These are phyloP conservation scores for Zygotorulaspora florentina DNA, from an alignment of 805 yeast species.

Conservation along the genomic window DNA sequence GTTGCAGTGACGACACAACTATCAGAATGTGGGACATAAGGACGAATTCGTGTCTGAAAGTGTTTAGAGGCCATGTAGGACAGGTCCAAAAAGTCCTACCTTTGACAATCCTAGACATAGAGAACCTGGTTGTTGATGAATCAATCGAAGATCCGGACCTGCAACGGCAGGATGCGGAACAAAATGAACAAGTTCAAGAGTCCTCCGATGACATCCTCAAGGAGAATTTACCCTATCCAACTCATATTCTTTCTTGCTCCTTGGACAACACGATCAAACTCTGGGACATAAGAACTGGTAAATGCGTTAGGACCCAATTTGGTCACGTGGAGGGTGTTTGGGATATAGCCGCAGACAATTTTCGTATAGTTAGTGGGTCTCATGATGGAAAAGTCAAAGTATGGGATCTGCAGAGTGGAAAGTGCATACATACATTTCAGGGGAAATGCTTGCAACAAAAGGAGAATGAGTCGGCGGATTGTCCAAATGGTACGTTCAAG, in stretches of 20 bases:
- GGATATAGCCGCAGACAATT: constrained; percentile 94
- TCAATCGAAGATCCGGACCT: constrained; percentile 22
- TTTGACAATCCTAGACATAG: constrained; percentile 63
- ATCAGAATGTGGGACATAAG: constrained; percentile 92
- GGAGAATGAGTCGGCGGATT: neutral
- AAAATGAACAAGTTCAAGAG: constrained; percentile 14
- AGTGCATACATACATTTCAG: constrained; percentile 88
- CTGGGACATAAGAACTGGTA: constrained; percentile 86
- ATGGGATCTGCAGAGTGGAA: constrained; percentile 95
- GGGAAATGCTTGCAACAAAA: constrained; percentile 38
- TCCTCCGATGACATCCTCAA: constrained; percentile 22
- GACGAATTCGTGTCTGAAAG: constrained; percentile 71
- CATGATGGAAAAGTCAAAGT: constrained; percentile 89
- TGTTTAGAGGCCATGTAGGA: constrained; percentile 86
- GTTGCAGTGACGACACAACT: constrained; percentile 89
- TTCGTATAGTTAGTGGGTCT: constrained; percentile 90
- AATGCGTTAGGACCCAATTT: constrained; percentile 88
- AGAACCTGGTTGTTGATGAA: constrained; percentile 45
- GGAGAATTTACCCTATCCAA: constrained; percentile 50
- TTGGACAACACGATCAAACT: constrained; percentile 88
- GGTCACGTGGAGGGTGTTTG: constrained; percentile 99
- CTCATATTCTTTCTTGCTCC: constrained; percentile 82
- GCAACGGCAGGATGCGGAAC: constrained; percentile 4
- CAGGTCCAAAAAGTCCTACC: constrained; percentile 94
- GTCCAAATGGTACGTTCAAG: constrained; percentile 5